These are phyloP conservation scores for Acidiella bohemica DNA, from an alignment of 495 filamentous ascomycete genomes.

Conservation along the genomic window DNA sequence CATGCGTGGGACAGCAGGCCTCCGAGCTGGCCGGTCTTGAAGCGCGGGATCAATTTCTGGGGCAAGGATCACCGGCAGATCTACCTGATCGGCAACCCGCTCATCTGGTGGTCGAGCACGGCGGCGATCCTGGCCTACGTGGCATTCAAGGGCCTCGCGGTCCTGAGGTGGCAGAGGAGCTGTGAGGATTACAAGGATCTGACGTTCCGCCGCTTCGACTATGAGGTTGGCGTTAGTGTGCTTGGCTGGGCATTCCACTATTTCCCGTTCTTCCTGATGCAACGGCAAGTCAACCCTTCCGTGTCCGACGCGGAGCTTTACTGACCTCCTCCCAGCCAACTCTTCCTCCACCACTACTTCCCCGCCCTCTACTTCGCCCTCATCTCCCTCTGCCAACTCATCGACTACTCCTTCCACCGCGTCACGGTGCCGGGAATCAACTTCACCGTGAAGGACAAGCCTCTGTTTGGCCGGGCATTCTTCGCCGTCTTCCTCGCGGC, in stretches of 20 bases:
- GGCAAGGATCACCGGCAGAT: slow-evolving; percentile 87
- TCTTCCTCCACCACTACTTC: slow-evolving; percentile 96
- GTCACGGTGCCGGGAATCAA: slow-evolving; percentile 43
- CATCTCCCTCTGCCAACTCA: slow-evolving; percentile 72
- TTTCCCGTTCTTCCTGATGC: slow-evolving; percentile 96
- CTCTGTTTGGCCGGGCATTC: slow-evolving; percentile 55
- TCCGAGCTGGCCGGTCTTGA: slow-evolving; percentile 81
- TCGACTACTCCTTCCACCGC: slow-evolving; percentile 68
- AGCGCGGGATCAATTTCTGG: slow-evolving; percentile 99
- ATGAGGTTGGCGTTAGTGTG: slow-evolving; percentile 80
- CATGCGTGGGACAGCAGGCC: slow-evolving; percentile 97
- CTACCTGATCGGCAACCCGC: slow-evolving; percentile 88
- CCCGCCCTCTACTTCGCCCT: slow-evolving; percentile 93
- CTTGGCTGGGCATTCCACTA: slow-evolving; percentile 95
- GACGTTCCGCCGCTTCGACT: slow-evolving; percentile 91
- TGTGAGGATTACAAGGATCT: slow-evolving; percentile 70
- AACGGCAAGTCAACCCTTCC: slow-evolving; percentile 34
- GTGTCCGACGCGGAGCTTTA: neutral
- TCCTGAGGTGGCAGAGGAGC: slow-evolving; percentile 88
- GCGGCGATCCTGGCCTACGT: slow-evolving; percentile 65
- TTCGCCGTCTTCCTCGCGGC: slow-evolving; percentile 58
- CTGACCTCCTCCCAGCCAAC: slow-evolving; percentile 36
- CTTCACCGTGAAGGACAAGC: slow-evolving; percentile 44
- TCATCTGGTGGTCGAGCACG: slow-evolving; percentile 89
- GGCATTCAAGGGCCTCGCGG: slow-evolving; percentile 70